Evolutionary conservation across 352 stramenopile species (phyloP), one percentile per base, ranked within the genome.

Genomic region (Globisporangium takayamanum): DNA sequence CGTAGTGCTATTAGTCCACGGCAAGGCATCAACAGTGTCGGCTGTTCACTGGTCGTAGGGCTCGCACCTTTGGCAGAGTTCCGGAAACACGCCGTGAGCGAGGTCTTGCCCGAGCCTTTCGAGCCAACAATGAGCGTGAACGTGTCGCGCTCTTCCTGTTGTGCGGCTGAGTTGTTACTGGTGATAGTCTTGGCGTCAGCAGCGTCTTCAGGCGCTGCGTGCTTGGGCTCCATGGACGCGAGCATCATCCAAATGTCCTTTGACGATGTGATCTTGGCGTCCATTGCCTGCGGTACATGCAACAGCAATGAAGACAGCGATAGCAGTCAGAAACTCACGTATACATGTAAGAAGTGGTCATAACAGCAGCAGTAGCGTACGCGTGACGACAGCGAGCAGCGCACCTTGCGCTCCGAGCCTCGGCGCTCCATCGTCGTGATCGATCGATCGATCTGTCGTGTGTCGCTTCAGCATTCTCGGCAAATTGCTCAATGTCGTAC

Each of bases 101-200:
- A 91, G 16, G 81, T 89, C 71, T 97, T 97, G 20, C 87, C 87
- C 0, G 84, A 74, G 48, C 72, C 67, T 20, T 84, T 87, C 4
- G 78, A 75, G 36, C 84, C 80, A 0, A 91, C 70, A 25, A 89
- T 68, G 46, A 92, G 67, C 25, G 79, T 84, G 62, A 88, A 89
- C 46, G 80, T 89, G 55, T 91, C 84, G 18, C 76, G 73, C 47
- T 87, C 78, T 28, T 90, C 80, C 2, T 59, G 62, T 25, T 49
- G 26, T n/a, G 55, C 44, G 44, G 16, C 33, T 39, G 33, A 10
- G 33, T 12, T 39, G 7, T 12, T n/a, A n/a, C 46, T 64, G 16
- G 26, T 53, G 4, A 55, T 52, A 25, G 60, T 33, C 46, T 68
- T 61, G 14, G 33, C 46, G 41, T 71, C 68, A 26, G 25, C 56